phyloP scores from a whole-genome alignment of 1,284 basidiomycete species.

The Sphaerobolus stellatus region DNA sequence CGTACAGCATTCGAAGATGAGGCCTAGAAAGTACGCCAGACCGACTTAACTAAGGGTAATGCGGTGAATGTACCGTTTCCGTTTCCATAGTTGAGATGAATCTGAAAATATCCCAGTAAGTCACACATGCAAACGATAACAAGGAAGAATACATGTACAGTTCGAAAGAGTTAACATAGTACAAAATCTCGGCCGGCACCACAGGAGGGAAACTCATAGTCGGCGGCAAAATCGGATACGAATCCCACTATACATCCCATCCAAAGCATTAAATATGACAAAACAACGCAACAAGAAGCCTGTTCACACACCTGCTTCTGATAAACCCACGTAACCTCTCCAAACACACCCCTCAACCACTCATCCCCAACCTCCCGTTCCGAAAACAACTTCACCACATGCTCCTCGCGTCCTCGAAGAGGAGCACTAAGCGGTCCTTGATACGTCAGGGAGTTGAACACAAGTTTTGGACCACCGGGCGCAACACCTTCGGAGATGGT shows the following conservation, averaged over 20 bases:
- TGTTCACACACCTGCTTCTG: conserved; percentile 69
- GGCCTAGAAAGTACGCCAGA: conserved; percentile 33
- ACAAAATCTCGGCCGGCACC: conserved; percentile 73
- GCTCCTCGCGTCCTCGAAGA: conserved; percentile 42
- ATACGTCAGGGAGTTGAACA: conserved; percentile 91
- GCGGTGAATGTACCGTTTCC: conserved; percentile 52
- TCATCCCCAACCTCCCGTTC: conserved; percentile 60
- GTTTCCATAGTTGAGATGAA: conserved; percentile 92
- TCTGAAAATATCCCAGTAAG: conserved; percentile 35
- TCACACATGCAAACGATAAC: conserved; percentile 3
- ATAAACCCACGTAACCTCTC: conserved; percentile 77
- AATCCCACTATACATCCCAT: conserved; percentile 71
- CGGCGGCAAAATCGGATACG: conserved; percentile 73
- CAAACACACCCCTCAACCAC: conserved; percentile 68
- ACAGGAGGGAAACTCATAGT: conserved; percentile 73
- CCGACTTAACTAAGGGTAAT: neutral
- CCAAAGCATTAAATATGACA: neutral
- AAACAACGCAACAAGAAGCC: conserved; percentile 2
- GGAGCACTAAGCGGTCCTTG: conserved; percentile 54
- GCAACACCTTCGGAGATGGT: conserved; percentile 65
- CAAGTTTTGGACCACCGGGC: conserved; percentile 55
- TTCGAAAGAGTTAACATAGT: conserved; percentile 90
- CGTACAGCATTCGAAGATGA: conserved; percentile 83
- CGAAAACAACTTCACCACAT: conserved; percentile 88
- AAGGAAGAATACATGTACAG: conserved; percentile 48